Percentiles rank a stretch among this genome's conserved stretches.
Conservation (phyloP, 306 rosid genomes). For the Acmispon strigosus region DNA sequence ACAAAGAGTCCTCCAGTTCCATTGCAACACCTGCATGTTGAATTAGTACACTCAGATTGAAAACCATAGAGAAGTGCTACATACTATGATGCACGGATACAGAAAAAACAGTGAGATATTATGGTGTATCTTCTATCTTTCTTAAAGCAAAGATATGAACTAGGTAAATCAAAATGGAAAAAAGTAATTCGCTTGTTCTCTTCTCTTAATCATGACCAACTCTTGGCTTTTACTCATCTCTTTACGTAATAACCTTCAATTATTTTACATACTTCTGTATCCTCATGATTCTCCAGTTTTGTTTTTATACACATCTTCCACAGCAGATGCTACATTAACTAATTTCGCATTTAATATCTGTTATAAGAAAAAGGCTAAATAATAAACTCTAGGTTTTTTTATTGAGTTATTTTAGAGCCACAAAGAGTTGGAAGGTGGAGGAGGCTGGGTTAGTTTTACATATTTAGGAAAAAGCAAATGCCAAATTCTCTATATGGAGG, state of each 20-base stretch:
- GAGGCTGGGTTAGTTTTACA: neutral
- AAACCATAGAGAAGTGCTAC: neutral
- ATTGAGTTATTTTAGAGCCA: neutral
- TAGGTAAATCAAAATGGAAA: too few species aligned
- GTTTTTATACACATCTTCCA: neutral
- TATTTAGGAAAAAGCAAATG: neutral
- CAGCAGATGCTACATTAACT: neutral
- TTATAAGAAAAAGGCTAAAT: neutral
- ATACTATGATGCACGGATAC: neutral
- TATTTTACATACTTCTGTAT: neutral
- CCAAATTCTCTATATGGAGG: neutral
- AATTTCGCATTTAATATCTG: neutral
- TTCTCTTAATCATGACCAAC: neutral
- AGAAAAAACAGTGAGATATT: neutral
- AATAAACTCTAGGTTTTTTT: neutral
- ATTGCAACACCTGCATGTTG: constrained; percentile 82
- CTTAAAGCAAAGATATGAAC: too few species aligned
- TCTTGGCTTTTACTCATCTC: neutral
- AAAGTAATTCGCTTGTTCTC: neutral
- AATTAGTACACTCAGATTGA: neutral
- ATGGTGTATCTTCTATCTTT: too few species aligned
- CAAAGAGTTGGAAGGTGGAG: neutral
- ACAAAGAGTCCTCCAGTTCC: constrained; percentile 95
- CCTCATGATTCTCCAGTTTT: neutral
- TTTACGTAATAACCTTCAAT: neutral